Base-by-base conservation (phyloP, 768 basidiomycete species). In the Trametes cinnabarina region DNA sequence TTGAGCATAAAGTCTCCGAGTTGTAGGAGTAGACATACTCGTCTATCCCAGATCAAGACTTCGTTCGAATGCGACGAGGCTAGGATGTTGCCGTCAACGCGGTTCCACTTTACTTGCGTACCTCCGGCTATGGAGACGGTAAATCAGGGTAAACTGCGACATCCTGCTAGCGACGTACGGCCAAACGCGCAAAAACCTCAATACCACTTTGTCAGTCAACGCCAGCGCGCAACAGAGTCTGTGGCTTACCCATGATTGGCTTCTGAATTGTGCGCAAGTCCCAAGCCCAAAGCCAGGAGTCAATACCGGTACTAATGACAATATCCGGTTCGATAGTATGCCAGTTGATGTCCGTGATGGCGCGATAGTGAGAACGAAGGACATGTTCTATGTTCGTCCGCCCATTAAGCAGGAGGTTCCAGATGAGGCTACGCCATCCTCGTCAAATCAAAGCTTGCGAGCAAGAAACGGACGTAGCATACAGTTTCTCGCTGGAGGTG, bases 341-440 rank as follows among this genome's bases (percentile, higher is more conserved):
- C 96, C 96, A 99, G 68, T 99, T 98, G 68, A 98, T 92, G 68
- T 99, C 97, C 3, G 97, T 98, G 52, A 99, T 94, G 4, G 94
- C 94, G 43, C 96, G 86, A 61, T 93, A 92, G 68, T 99, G 97
- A 1, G 91, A 88, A 59, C 88, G 87, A 4, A 98, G 78, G 30
- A 92, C 86, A 58, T 90, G 85, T 63, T 94, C 81, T 32, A 99
- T 92, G 2, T 88, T 87, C 1, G 87, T 88, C 65, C 89, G 88
- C 15, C 85, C 85, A 15, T 79, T 71, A 41, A 88, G 75, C 53
- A 83, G 70, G n/a, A 98, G 76, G 72, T 98, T 97, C 96, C 97
- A 99, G 57, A 99, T 92, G 3, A 99, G 79, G 41, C 90, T 65
- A 28, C 14, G 8, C n/a, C n/a, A 10, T 17, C 4, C 68, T 55